Percentiles rank a stretch among this genome's conserved stretches.
phyloP scores from a whole-genome alignment of 2,329 filamentous ascomycete species.

The Exutisphaerella laricina region DNA sequence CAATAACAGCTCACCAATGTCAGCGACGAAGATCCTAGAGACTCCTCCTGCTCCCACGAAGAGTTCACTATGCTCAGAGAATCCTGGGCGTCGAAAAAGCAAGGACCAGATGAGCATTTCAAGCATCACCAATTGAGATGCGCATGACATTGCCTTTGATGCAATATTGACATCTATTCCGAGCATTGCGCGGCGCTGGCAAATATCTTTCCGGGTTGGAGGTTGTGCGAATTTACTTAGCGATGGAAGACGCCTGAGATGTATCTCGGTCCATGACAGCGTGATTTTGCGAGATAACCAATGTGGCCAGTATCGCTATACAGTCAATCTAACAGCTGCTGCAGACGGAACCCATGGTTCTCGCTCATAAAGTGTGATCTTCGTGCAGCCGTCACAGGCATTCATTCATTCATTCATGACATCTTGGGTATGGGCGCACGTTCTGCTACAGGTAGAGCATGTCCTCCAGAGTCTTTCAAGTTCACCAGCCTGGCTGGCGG shows the following conservation, averaged over 20 bases:
- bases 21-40: conserved; percentile 1
- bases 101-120: conserved; percentile 17
- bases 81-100: not conserved
- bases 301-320: not conserved
- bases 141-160: conserved; percentile 1
- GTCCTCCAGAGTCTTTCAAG: conserved; percentile 38
- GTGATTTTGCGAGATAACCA: not conserved
- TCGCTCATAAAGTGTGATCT: too few relatives aligned
- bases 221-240: not conserved
- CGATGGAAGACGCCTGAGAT: not conserved
- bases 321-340: conserved; percentile 2
- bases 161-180: too few relatives aligned
- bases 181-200: not conserved
- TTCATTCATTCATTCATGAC: conserved; percentile 1
- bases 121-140: conserved; percentile 12
- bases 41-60: conserved; percentile 1
- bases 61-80: conserved; percentile 1
- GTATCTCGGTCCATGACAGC: not conserved
- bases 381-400: not conserved
- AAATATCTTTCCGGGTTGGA: not conserved
- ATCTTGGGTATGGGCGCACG: conserved; percentile 39
- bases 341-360: too few relatives aligned
- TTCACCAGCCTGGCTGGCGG: conserved; percentile 29
- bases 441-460: conserved; percentile 41
- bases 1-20: conserved; percentile 19